Conservation (phyloP, 768 basidiomycete genomes). For the Goffeauzyma gilvescens region DNA sequence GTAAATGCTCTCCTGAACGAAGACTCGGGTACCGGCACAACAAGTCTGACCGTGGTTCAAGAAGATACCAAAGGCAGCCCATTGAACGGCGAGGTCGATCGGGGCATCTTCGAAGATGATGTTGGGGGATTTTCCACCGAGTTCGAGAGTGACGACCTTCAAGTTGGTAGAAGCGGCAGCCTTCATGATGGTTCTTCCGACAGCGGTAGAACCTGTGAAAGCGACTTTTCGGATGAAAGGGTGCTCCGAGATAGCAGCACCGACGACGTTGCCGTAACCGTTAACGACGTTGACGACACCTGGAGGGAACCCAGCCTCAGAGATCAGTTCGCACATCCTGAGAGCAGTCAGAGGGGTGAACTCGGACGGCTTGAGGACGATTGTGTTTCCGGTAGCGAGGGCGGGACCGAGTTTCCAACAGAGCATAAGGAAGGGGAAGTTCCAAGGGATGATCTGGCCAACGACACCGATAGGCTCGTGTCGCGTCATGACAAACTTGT, state of each 20-base stretch:
- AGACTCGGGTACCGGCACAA: slow-evolving; percentile 24
- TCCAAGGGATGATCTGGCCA: slow-evolving; percentile 46
- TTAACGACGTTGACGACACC: slow-evolving; percentile 16
- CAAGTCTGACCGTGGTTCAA: slow-evolving; percentile 11
- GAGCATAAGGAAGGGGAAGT: slow-evolving; percentile 11
- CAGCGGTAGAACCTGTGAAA: slow-evolving; percentile 13
- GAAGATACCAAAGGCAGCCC: slow-evolving; percentile 16
- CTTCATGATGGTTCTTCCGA: slow-evolving; percentile 12
- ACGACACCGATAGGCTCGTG: slow-evolving; percentile 89
- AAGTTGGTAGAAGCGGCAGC: slow-evolving; percentile 12
- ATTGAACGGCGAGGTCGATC: slow-evolving; percentile 26
- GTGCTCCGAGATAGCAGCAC: slow-evolving; percentile 11
- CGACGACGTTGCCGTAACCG: slow-evolving; percentile 12
- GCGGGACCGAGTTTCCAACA: slow-evolving; percentile 25
- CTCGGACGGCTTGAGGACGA: slow-evolving; percentile 50
- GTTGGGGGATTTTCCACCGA: slow-evolving; percentile 47
- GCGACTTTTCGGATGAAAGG: slow-evolving; percentile 13
- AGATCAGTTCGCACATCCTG: slow-evolving; percentile 7
- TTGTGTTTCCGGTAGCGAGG: slow-evolving; percentile 45
- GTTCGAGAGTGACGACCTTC: slow-evolving; percentile 66
- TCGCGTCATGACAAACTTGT: slow-evolving; percentile 65
- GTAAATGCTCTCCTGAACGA: slow-evolving; percentile 26
- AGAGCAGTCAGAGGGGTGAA: slow-evolving; percentile 13
- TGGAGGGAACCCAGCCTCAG: slow-evolving; percentile 13
- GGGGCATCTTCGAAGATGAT: slow-evolving; percentile 31